phyloP scores from a whole-genome alignment of 192 early-diverging fungal genomes.

The Podila clonocystis region DNA sequence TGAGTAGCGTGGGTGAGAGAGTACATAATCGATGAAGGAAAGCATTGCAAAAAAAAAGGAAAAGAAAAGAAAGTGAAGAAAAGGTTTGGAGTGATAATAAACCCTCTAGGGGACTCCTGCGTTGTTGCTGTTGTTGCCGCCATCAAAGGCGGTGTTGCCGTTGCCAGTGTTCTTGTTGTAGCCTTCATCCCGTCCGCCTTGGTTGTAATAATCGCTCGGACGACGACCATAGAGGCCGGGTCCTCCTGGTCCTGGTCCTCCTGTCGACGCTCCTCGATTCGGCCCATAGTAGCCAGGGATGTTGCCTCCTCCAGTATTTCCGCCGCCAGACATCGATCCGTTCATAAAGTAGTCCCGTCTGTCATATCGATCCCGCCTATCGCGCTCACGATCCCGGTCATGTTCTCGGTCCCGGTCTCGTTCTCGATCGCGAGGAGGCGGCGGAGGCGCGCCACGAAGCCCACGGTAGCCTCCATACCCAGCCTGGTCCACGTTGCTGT shows the following conservation, averaged over 20 bases:
- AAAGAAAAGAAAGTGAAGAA: constrained; percentile 4
- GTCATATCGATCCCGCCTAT: constrained; percentile 32
- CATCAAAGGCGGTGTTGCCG: constrained; percentile 10
- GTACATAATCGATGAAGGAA: too few species aligned
- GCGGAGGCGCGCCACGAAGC: constrained; percentile 31
- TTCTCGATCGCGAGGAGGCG: constrained; percentile 34
- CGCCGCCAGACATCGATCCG: constrained; percentile 7
- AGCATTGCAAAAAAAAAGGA: not conserved
- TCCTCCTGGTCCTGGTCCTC: constrained; percentile 12
- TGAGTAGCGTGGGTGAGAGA: too few species aligned
- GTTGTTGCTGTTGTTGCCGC: constrained; percentile 6
- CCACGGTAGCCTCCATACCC: constrained; percentile 38
- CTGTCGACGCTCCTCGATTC: constrained; percentile 19
- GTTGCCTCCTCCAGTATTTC: not conserved
- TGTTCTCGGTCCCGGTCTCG: constrained; percentile 38
- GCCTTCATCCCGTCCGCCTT: constrained; percentile 17
- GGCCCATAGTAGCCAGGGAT: constrained; percentile 19
- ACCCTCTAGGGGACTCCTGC: not conserved
- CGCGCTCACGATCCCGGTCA: constrained; percentile 25
- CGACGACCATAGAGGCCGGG: constrained; percentile 13
- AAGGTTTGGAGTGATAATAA: not conserved
- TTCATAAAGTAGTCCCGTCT: constrained; percentile 32
- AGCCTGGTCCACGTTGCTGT: constrained; percentile 19
- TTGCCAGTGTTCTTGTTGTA: constrained; percentile 2
- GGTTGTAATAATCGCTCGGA: constrained; percentile 22